Conservation (phyloP, 306 rosid genomes). For the Pyrus pyrifolia region DNA sequence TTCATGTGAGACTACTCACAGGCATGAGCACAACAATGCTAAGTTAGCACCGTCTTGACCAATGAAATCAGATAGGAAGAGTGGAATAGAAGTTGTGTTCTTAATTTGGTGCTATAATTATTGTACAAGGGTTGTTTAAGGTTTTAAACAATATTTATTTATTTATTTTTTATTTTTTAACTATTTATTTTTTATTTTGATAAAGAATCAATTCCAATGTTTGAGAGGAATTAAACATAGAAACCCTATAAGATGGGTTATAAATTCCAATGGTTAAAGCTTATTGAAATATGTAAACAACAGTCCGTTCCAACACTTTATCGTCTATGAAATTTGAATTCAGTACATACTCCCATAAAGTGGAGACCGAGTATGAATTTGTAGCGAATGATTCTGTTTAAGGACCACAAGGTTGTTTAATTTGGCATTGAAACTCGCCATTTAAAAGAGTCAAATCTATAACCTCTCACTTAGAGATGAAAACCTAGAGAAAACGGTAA, state of each 20-base stretch:
- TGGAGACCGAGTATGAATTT: too few relatives aligned
- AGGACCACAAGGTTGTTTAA: too few relatives aligned
- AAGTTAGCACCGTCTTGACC: background rate
- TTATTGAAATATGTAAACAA: too few relatives aligned
- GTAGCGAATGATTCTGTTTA: too few relatives aligned
- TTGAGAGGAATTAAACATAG: background rate
- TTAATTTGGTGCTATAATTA: too few relatives aligned
- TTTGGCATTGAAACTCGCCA: too few relatives aligned
- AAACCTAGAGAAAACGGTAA: background rate
- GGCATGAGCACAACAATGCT: slow-evolving; percentile 54
- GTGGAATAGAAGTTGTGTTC: background rate
- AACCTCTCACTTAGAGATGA: accelerated
- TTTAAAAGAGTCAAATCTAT: too few relatives aligned
- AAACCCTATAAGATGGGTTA: background rate
- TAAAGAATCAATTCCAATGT: background rate
- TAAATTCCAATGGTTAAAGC: too few relatives aligned
- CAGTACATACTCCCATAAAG: accelerated
- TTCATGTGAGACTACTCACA: slow-evolving; percentile 78
- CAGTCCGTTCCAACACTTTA: too few relatives aligned
- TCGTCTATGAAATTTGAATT: too few relatives aligned
- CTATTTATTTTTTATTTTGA: background rate
- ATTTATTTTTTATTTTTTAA: background rate
- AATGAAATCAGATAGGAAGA: background rate
- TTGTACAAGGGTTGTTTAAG: background rate
- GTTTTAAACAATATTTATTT: background rate